Conservation (phyloP, 495 filamentous ascomycete species). For the Xylaria cubensis region DNA sequence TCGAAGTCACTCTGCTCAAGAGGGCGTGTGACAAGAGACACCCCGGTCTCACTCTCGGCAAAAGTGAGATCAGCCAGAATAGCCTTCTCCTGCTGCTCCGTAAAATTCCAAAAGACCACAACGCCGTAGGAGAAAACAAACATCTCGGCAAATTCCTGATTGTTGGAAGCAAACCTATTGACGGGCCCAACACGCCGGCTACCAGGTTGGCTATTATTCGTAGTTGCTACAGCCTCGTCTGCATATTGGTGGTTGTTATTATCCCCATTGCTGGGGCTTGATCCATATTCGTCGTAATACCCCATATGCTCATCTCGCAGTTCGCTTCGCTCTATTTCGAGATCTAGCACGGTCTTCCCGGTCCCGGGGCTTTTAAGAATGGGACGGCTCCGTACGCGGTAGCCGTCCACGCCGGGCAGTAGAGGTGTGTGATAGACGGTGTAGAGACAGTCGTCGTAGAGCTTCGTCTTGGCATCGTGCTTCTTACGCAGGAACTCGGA, state of each 20-base stretch:
- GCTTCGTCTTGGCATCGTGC: slow-evolving; percentile 93
- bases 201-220: slow-evolving; percentile 39
- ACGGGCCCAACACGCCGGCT: slow-evolving; percentile 38
- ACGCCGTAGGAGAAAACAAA: slow-evolving; percentile 98
- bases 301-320: slow-evolving; percentile 87
- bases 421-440: slow-evolving; percentile 92
- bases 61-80: slow-evolving; percentile 96
- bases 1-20: slow-evolving; percentile 88
- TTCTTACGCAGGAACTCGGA: slow-evolving; percentile 86
- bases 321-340: slow-evolving; percentile 96
- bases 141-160: slow-evolving; percentile 86
- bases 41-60: slow-evolving; percentile 65
- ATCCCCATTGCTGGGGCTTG: slow-evolving; percentile 30
- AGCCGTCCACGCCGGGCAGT: slow-evolving; percentile 83
- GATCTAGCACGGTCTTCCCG: slow-evolving; percentile 83
- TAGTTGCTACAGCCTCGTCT: slow-evolving; percentile 30
- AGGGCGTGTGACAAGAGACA: slow-evolving; percentile 71
- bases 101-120: slow-evolving; percentile 98
- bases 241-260: slow-evolving; percentile 18
- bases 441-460: slow-evolving; percentile 99
- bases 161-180: slow-evolving; percentile 66
- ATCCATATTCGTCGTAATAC: slow-evolving; percentile 59
- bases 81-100: slow-evolving; percentile 93
- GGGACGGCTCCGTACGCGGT: slow-evolving; percentile 85
- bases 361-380: slow-evolving; percentile 91